These are phyloP conservation scores for Scheffersomyces ergatensis DNA, from an alignment of 805 yeast species.

Conservation along the genomic window DNA sequence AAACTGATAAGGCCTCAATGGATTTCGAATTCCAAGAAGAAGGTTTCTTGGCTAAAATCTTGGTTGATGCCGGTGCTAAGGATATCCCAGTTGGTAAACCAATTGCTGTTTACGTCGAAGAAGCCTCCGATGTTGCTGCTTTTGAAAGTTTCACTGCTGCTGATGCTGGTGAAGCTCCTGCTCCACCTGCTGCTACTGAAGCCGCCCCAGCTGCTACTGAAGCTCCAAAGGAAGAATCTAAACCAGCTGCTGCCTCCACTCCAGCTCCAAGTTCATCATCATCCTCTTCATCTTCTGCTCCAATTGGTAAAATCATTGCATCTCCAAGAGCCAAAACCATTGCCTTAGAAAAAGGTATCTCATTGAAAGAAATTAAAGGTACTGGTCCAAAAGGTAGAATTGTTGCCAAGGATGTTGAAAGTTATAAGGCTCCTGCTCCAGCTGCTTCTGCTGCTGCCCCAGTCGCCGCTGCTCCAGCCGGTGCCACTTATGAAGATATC, in stretches of 20 bases:
- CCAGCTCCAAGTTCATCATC: constrained; percentile 20
- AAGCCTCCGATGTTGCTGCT: constrained; percentile 78
- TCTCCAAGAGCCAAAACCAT: constrained; percentile 93
- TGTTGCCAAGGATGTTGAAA: constrained; percentile 85
- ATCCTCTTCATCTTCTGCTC: constrained; percentile 32
- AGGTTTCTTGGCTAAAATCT: constrained; percentile 84
- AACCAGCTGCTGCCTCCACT: constrained; percentile 25
- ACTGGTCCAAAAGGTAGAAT: constrained; percentile 96
- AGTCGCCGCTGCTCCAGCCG: constrained; percentile 45
- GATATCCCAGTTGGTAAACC: constrained; percentile 94
- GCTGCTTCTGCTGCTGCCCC: constrained; percentile 42
- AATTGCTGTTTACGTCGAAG: constrained; percentile 94
- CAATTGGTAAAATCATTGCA: constrained; percentile 77
- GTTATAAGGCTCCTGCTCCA: constrained; percentile 45
- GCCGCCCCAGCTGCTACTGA: no score
- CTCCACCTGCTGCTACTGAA: constrained; percentile 31
- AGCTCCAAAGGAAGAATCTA: constrained; percentile 26
- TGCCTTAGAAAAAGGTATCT: constrained; percentile 89
- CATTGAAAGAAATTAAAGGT: constrained; percentile 82
- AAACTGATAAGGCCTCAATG: constrained; percentile 97
- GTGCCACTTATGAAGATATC: constrained; percentile 69
- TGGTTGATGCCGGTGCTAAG: constrained; percentile 80
- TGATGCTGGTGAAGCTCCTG: constrained; percentile 64
- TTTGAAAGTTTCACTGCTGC: constrained; percentile 81
- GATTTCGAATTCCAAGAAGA: constrained; percentile 98